phyloP scores from a whole-genome alignment of 2,329 filamentous ascomycete genomes.

The Plenodomus tracheiphilus region DNA sequence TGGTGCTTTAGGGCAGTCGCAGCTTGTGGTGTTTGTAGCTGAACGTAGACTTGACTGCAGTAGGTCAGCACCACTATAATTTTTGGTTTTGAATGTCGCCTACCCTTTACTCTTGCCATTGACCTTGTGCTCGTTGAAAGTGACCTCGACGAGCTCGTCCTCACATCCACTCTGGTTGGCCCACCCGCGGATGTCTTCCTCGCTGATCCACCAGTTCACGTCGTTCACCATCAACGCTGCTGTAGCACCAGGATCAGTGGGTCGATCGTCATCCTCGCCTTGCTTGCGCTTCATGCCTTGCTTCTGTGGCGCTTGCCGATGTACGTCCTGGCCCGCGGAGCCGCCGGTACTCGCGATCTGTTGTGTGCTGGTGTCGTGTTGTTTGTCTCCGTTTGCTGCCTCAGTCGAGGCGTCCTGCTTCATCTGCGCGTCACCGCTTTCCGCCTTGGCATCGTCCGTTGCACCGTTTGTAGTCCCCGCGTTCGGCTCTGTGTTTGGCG shows the following conservation, averaged over 20 bases:
- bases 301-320: slow-evolving; percentile 52
- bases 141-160: slow-evolving; percentile 85
- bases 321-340: slow-evolving; percentile 41
- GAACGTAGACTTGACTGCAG: slow-evolving; percentile 73
- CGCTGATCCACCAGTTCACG: slow-evolving; percentile 88
- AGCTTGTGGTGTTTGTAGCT: slow-evolving; percentile 81
- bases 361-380: slow-evolving; percentile 41
- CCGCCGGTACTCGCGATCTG: slow-evolving; percentile 51
- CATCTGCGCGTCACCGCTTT: slow-evolving; percentile 14
- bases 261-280: slow-evolving; percentile 55
- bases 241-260: slow-evolving; percentile 62
- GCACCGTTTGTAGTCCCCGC: slow-evolving; percentile 16
- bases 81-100: slow-evolving; percentile 31
- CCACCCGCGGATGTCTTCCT: slow-evolving; percentile 93
- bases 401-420: slow-evolving; percentile 26
- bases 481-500: slow-evolving; percentile 40
- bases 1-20: slow-evolving; percentile 82
- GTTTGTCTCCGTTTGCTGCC: slow-evolving; percentile 22
- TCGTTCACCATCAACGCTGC: slow-evolving; percentile 84
- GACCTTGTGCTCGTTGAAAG: slow-evolving; percentile 97
- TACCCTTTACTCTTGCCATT: slow-evolving; percentile 99
- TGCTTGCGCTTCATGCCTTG: slow-evolving; percentile 68
- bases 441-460: slow-evolving; percentile 12
- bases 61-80: slow-evolving; percentile 10
- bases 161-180: slow-evolving; percentile 78